Base-by-base conservation (phyloP, 2,329 filamentous ascomycete species). In the Colletotrichum graminicola region DNA sequence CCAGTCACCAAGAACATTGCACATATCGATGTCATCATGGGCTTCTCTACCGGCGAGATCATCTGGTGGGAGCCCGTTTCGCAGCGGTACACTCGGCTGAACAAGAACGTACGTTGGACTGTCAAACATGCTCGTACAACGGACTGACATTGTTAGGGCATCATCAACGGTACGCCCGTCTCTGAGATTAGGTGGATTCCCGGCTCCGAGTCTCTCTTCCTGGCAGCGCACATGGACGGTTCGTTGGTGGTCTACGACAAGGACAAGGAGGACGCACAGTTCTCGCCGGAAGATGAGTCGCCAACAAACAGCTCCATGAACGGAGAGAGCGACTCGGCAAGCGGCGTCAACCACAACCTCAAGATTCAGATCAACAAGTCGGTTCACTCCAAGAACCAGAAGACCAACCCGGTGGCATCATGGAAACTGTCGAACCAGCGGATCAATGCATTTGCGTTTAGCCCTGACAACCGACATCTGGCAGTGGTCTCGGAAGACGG, bases 21-120 rank as follows among this genome's bases (percentile, higher is more conserved):
- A 6, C 95, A 98, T 78, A 87, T 99, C 52, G 96, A 99, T 79
- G 86, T 99, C 26, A 91, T 97, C 68, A 93, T 99, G 90, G 96
- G 96, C 1, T 98, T 97, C 78, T 98, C 95, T 8, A 97, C 95
- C 0, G 94, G 95, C 49, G 96, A 99, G 80, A 94, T 99, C 59
- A 95, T 99, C 73, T 99, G 96, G 96, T 98, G 96, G 85, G 96
- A 99, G 81, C 95, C 96, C 14, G 93, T 98, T 77, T 95, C 94
- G 49, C 95, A 98, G 77, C 94, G 97, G 79, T 99, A 99, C 81
- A 93, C 94, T 3, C 91, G 96, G 26, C 87, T 99, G 77, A 99
- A 99, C 79, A 99, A 99, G 83, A 98, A 98, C 80, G 92, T 93
- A 82, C 76, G 87, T 52, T 72, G 3, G 55, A 51, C 10, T 21